Percentiles rank a stretch among this genome's conserved stretches.
Evolutionary conservation across 768 basidiomycete species (phyloP).

Genomic region (Rhizopogon roseolus): DNA sequence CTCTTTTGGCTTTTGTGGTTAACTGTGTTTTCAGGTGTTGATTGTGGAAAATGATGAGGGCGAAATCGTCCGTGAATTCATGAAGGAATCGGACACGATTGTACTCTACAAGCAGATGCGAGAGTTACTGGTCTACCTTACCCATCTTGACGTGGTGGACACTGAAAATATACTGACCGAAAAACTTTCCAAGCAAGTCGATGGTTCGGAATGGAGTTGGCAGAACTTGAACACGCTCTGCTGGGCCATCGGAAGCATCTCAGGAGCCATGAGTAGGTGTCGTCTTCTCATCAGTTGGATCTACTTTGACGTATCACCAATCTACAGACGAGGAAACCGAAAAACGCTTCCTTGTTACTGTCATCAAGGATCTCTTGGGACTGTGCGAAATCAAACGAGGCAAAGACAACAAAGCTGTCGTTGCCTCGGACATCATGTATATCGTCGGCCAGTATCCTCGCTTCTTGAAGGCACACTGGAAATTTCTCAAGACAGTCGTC

Average conservation of each 20-base stretch:
- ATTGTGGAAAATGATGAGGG: conserved; percentile 99
- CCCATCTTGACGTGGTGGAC: conserved; percentile 92
- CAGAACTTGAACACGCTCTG: conserved; percentile 98
- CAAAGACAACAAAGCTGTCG: conserved; percentile 99
- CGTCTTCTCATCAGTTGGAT: neutral
- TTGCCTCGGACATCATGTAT: conserved; percentile 95
- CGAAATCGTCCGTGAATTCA: conserved; percentile 98
- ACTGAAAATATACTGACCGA: conserved; percentile 97
- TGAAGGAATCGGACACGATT: conserved; percentile 98
- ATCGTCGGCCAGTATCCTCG: conserved; percentile 99
- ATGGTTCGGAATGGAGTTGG: conserved; percentile 99
- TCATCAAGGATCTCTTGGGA: conserved; percentile 98
- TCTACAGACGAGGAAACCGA: conserved; percentile 92
- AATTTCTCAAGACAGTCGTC: conserved; percentile 99
- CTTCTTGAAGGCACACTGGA: conserved; percentile 99
- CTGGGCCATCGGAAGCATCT: conserved; percentile 99
- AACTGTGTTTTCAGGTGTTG: conserved; percentile 58
- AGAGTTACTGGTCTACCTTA: conserved; percentile 94
- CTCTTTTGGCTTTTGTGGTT: conserved; percentile 1
- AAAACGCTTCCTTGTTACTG: conserved; percentile 97
- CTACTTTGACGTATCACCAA: neutral
- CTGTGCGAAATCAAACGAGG: conserved; percentile 97
- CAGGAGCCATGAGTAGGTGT: conserved; percentile 94
- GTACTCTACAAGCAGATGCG: conserved; percentile 99
- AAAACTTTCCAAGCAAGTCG: conserved; percentile 95